Conservation (phyloP, 2,329 filamentous ascomycete genomes). For the Coniochaeta sp. region DNA sequence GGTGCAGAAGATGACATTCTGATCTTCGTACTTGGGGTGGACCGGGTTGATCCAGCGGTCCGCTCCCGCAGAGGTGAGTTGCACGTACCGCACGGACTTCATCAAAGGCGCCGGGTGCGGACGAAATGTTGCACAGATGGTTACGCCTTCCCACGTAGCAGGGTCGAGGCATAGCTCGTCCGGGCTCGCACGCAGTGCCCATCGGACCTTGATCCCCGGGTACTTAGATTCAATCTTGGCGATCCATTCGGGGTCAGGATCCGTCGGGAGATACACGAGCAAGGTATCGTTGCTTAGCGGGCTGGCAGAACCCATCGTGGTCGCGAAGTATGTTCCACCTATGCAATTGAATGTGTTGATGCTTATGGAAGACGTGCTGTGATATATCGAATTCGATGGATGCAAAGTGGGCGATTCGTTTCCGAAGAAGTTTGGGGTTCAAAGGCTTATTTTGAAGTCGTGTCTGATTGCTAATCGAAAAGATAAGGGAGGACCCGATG, state of each 20-base stretch:
- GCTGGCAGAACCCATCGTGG: conserved; percentile 4
- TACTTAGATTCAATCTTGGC: conserved; percentile 21
- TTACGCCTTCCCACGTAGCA: conserved; percentile 31
- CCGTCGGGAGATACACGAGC: conserved; percentile 26
- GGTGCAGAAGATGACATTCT: conserved; percentile 29
- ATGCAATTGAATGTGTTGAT: background rate
- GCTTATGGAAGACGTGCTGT: background rate
- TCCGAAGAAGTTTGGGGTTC: too few species aligned
- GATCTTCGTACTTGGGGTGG: conserved; percentile 24
- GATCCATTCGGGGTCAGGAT: conserved; percentile 26
- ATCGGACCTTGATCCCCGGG: conserved; percentile 30
- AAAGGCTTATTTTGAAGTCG: background rate
- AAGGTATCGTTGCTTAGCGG: conserved; percentile 28
- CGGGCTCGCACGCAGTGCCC: conserved; percentile 14
- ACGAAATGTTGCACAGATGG: conserved; percentile 25
- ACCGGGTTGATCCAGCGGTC: conserved; percentile 27
- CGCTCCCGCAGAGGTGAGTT: conserved; percentile 34
- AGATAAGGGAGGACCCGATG: background rate
- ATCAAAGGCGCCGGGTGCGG: conserved; percentile 23
- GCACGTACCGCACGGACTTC: conserved; percentile 33
- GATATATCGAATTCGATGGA: too few species aligned
- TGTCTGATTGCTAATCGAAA: background rate
- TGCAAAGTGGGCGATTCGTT: too few species aligned
- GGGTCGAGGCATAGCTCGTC: conserved; percentile 17
- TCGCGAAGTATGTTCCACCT: background rate